Conservation (phyloP, 805 yeast genomes). For the Starmerella bombicola region DNA sequence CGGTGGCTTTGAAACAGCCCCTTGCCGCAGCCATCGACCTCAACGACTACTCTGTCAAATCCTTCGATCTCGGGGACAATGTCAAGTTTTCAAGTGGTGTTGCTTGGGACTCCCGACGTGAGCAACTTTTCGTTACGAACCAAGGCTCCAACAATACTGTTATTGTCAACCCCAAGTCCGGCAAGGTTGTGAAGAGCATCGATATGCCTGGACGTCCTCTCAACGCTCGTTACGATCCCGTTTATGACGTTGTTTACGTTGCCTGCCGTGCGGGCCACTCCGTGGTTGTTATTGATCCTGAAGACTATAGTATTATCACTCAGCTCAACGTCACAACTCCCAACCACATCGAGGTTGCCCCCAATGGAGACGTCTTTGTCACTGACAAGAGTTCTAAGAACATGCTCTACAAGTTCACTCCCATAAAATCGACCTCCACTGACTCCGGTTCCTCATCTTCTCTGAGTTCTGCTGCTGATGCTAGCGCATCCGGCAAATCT, state of each 20-base stretch:
- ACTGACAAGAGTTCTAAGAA: constrained; percentile 9
- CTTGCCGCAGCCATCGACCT: constrained; percentile 12
- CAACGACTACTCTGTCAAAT: constrained; percentile 3
- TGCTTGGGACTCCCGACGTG: constrained; percentile 13
- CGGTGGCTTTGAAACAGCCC: constrained; percentile 7
- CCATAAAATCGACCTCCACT: background rate
- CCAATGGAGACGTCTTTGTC: constrained; percentile 10
- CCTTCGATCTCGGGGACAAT: constrained; percentile 10
- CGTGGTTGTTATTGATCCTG: constrained; percentile 15
- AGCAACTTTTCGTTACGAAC: constrained; percentile 10
- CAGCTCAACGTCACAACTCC: constrained; percentile 10
- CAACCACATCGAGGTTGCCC: constrained; percentile 12
- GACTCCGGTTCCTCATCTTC: background rate
- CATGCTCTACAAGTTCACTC: constrained; percentile 12
- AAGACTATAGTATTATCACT: constrained; percentile 6
- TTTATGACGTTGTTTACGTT: constrained; percentile 14
- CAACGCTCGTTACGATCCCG: constrained; percentile 13
- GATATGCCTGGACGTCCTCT: constrained; percentile 7
- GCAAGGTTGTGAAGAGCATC: constrained; percentile 6
- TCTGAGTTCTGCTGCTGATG: background rate
- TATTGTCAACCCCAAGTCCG: constrained; percentile 9
- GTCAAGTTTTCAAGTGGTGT: constrained; percentile 8
- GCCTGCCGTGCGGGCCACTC: constrained; percentile 9
- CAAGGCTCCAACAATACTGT: constrained; percentile 13
- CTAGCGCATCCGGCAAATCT: background rate